phyloP scores from a whole-genome alignment of 2,329 filamentous ascomycete genomes.

The Pseudogymnoascus sp. region DNA sequence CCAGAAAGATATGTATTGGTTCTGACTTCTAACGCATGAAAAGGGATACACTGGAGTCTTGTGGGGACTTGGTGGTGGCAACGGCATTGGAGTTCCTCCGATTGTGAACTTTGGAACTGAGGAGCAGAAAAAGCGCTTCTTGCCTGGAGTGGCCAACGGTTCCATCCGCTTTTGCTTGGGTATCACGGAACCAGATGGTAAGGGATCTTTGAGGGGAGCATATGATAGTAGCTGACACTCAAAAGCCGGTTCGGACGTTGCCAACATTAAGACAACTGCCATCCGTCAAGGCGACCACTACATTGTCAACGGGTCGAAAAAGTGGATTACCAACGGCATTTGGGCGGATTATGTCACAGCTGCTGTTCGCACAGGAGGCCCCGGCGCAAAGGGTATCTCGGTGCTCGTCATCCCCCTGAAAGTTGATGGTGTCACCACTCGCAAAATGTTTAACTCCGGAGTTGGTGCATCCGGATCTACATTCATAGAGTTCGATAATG shows the following conservation, averaged over 20 bases:
- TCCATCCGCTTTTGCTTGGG: conserved; percentile 55
- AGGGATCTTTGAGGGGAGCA: conserved; percentile 38
- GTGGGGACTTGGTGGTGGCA: conserved; percentile 50
- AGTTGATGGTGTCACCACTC: conserved; percentile 40
- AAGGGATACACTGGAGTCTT: conserved; percentile 47
- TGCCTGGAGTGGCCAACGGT: conserved; percentile 50
- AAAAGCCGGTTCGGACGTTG: conserved; percentile 53
- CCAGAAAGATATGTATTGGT: background rate
- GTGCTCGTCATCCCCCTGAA: conserved; percentile 48
- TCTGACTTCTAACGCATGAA: background rate
- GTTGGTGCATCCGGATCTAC: conserved; percentile 54
- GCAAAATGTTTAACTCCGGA: conserved; percentile 55
- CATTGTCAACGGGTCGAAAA: conserved; percentile 58
- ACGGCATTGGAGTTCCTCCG: conserved; percentile 55
- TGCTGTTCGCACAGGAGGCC: conserved; percentile 50
- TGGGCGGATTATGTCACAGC: conserved; percentile 55
- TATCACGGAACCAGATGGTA: conserved; percentile 55
- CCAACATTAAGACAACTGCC: conserved; percentile 54
- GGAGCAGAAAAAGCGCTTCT: conserved; percentile 49
- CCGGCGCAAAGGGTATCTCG: conserved; percentile 46
- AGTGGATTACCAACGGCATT: conserved; percentile 58
- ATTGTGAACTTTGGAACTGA: conserved; percentile 54
- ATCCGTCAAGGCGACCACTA: conserved; percentile 42
- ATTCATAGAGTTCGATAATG: conserved; percentile 48
- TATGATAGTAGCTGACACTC: background rate